Conservation (phyloP, 495 filamentous ascomycete species). For the Podospora tetraspora region DNA sequence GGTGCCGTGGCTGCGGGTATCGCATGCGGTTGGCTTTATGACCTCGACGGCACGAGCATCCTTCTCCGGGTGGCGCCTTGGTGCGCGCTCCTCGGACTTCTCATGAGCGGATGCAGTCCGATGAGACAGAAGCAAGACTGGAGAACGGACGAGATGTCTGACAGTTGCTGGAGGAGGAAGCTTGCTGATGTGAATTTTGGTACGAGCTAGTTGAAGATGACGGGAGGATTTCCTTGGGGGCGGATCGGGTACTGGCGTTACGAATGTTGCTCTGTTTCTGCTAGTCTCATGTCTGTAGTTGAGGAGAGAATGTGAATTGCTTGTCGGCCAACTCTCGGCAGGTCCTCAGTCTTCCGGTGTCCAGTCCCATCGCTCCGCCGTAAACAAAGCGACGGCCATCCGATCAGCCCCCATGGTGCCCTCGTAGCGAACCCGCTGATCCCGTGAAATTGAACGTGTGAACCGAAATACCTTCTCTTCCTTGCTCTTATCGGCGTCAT, state of each 20-base stretch:
- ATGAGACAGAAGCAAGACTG: background rate
- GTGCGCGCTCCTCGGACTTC: background rate
- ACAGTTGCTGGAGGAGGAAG: background rate
- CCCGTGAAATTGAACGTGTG: conserved; percentile 33
- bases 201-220: background rate
- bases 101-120: background rate
- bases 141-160: background rate
- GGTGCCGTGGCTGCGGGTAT: background rate
- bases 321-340: background rate
- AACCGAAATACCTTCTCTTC: conserved; percentile 35
- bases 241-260: background rate
- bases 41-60: background rate
- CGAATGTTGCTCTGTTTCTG: background rate
- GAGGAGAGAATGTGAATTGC: background rate
- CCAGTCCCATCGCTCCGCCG: conserved; percentile 56
- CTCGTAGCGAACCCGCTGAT: conserved; percentile 38
- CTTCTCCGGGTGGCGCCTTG: background rate
- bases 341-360: conserved; percentile 37
- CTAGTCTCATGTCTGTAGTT: background rate
- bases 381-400: conserved; percentile 50
- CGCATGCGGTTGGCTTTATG: background rate
- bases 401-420: conserved; percentile 37
- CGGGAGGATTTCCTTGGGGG: background rate
- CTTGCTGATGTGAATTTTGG: background rate
- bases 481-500: conserved; percentile 8